These are phyloP conservation scores for Acephala macrosclerotiorum DNA, from an alignment of 2,329 filamentous ascomycete species.

Conservation along the genomic window DNA sequence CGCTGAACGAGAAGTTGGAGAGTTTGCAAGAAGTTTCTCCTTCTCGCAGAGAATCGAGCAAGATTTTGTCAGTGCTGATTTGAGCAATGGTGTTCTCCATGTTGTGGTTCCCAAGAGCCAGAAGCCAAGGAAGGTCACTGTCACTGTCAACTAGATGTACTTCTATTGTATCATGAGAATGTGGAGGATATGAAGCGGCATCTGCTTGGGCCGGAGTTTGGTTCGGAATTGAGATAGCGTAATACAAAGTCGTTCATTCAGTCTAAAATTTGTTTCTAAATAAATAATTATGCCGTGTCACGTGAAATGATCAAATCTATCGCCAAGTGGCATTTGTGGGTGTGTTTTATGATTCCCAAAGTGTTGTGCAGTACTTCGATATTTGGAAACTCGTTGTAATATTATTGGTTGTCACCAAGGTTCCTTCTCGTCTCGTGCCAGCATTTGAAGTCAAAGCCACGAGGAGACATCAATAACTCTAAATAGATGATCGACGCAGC, in stretches of 20 bases:
- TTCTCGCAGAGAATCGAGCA: constrained; percentile 71
- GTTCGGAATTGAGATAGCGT: constrained; percentile 8
- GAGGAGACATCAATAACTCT: too few species aligned
- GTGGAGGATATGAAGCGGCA: constrained; percentile 9
- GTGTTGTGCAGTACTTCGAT: too few species aligned
- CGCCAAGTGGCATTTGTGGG: too few species aligned
- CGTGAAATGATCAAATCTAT: too few species aligned
- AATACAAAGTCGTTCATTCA: constrained; percentile 9
- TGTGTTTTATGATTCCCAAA: too few species aligned
- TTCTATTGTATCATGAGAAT: neutral
- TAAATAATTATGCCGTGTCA: too few species aligned
- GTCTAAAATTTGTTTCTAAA: neutral
- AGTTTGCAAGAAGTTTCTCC: constrained; percentile 72
- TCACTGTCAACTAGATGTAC: constrained; percentile 42
- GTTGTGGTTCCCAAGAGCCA: constrained; percentile 71
- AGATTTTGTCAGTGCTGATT: constrained; percentile 64
- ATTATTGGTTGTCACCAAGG: too few species aligned
- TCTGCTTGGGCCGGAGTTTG: constrained; percentile 18
- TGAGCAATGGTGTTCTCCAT: constrained; percentile 70
- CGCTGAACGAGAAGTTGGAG: constrained; percentile 68
- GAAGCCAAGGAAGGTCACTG: constrained; percentile 61
- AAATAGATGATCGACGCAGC: too few species aligned
- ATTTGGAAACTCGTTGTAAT: too few species aligned
- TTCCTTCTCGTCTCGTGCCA: too few species aligned
- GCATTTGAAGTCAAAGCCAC: too few species aligned